Evolutionary conservation across 2,329 filamentous ascomycete species (phyloP), one percentile per base, ranked within the genome.

Genomic region (Neodidymelliopsis sp.): DNA sequence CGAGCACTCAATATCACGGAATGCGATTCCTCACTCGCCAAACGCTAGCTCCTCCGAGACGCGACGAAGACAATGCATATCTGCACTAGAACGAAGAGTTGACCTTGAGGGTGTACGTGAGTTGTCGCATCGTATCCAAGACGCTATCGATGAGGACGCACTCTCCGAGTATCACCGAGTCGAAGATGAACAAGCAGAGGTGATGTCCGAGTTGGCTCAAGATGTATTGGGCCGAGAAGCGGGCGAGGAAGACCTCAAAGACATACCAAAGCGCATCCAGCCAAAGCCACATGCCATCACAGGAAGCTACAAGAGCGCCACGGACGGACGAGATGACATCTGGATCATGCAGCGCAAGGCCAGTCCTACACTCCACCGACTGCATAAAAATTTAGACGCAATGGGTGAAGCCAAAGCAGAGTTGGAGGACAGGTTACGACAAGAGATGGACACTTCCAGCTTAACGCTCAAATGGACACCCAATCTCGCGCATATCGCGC

Each of bases 61-160:
- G 1, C 56, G 56, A 28, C 57, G 60, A 28, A 52, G 71, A 12
- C 51, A 62, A n/a, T 70, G 64, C 34, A 43, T 75, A 54, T 59
- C 71, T 38, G 59, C 69, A 29, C 69, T 89, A 48, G 66, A 81
- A 2, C 71, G 70, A 15, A 83, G 87, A 6, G 84, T 94, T 31
- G 79, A 84, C 43, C 78, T 97, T 15, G 78, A 82, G 10, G 83
- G 84, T 2, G 89, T 91, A 0, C 75, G 78, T 9, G 79, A 82
- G 30, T 81, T 97, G 4, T 89, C 92, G 2, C 74, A 78, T 16
- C 82, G 81, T 16, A 96, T 99, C 49, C 76, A 82, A 38, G 78
- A 82, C 2, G 87, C 93, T 4, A 96, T 99, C 49, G 94, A 99
- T 63, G 94, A 97, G 74, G 92, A 97, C 55, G 90, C 91, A 0